Evolutionary conservation across 495 filamentous ascomycete species (phyloP).

Genomic region (Penicillium flavigenum): DNA sequence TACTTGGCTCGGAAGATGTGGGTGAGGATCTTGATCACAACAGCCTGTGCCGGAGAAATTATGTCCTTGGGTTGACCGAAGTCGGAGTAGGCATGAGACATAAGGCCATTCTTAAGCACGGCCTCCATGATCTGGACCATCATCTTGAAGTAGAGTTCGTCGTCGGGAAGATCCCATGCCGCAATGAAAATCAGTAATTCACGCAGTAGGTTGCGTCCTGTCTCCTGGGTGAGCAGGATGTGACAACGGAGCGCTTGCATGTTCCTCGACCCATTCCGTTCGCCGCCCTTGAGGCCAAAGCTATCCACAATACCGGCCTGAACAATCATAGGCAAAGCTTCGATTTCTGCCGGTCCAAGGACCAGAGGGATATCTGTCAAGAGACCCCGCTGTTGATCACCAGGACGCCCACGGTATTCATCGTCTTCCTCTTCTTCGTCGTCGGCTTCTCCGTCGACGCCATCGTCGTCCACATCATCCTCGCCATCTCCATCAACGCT

Average conservation of each 20-base stretch:
- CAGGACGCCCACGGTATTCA: slow-evolving; percentile 77
- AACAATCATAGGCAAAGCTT: slow-evolving; percentile 91
- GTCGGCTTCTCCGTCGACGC: slow-evolving; percentile 24
- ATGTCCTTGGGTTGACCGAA: slow-evolving; percentile 92
- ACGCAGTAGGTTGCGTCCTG: slow-evolving; percentile 80
- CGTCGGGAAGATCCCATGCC: slow-evolving; percentile 90
- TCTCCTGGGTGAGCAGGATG: slow-evolving; percentile 80
- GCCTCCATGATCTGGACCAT: slow-evolving; percentile 94
- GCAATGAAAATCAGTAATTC: slow-evolving; percentile 95
- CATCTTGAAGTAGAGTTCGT: slow-evolving; percentile 89
- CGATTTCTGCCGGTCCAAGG: slow-evolving; percentile 87
- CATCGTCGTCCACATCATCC: slow-evolving; percentile 60
- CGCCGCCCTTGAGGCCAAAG: slow-evolving; percentile 46
- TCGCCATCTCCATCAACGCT: slow-evolving; percentile 60
- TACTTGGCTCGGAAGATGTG: slow-evolving; percentile 78
- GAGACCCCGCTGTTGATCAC: slow-evolving; percentile 80
- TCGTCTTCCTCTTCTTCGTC: slow-evolving; percentile 58
- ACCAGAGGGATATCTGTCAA: slow-evolving; percentile 93
- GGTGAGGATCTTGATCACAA: slow-evolving; percentile 84
- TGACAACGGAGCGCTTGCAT: slow-evolving; percentile 84
- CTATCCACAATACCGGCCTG: slow-evolving; percentile 77
- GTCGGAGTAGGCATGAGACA: slow-evolving; percentile 87
- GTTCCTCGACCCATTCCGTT: slow-evolving; percentile 65
- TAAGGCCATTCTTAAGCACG: slow-evolving; percentile 79
- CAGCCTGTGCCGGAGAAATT: slow-evolving; percentile 89